Conservation (phyloP, 768 basidiomycete species). For the Dacryopinax spathularia region DNA sequence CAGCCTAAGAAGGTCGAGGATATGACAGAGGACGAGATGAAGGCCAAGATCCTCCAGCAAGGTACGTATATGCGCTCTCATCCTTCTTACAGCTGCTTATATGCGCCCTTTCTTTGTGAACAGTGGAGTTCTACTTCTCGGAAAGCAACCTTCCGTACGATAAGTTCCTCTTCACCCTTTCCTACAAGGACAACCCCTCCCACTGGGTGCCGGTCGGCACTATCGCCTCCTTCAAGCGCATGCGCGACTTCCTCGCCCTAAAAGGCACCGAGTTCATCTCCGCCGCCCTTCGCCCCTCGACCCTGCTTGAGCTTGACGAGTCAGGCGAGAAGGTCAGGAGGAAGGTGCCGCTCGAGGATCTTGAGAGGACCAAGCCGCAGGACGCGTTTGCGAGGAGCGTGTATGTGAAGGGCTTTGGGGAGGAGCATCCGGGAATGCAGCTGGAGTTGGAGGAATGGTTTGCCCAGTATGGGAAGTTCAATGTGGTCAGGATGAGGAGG, state of each 20-base stretch:
- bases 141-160: slow-evolving; percentile 75
- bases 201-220: slow-evolving; percentile 86
- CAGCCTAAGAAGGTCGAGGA: background rate
- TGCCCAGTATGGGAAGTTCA: slow-evolving; percentile 56
- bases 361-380: slow-evolving; percentile 38
- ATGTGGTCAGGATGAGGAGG: slow-evolving; percentile 78
- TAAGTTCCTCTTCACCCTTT: slow-evolving; percentile 91
- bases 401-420: slow-evolving; percentile 91
- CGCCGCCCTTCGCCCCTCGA: slow-evolving; percentile 40
- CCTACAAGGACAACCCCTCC: slow-evolving; percentile 54
- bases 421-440: slow-evolving; percentile 50
- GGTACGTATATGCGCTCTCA: background rate
- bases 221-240: slow-evolving; percentile 87
- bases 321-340: slow-evolving; percentile 60
- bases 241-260: slow-evolving; percentile 49
- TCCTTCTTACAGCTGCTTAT: background rate
- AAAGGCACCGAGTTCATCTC: slow-evolving; percentile 55
- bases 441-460: slow-evolving; percentile 67
- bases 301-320: slow-evolving; percentile 58
- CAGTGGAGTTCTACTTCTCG: slow-evolving; percentile 94
- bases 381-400: slow-evolving; percentile 55
- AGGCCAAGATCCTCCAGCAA: slow-evolving; percentile 8
- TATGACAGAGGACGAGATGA: slow-evolving; percentile 6
- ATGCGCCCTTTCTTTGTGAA: background rate
- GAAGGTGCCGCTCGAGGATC: slow-evolving; percentile 57